Percentiles rank a stretch among this genome's conserved stretches.
Conservation (phyloP, 495 filamentous ascomycete species). For the Xylona heveae region DNA sequence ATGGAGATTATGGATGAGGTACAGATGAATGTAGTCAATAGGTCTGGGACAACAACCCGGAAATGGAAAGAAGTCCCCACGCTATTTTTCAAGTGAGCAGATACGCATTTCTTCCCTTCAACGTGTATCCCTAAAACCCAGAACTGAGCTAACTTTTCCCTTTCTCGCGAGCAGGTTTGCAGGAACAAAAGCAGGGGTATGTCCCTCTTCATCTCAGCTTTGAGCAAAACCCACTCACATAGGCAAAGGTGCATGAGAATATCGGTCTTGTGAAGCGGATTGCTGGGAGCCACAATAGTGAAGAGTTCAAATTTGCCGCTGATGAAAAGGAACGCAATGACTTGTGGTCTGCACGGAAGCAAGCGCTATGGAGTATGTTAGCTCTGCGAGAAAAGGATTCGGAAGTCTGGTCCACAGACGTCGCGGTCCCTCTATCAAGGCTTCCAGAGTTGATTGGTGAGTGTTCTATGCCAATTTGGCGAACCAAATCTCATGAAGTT, state of each 20-base stretch:
- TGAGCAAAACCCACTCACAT: conserved; percentile 3
- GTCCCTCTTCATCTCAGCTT: conserved; percentile 5
- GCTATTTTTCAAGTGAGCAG: conserved; percentile 49
- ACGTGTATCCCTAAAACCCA: too few relatives aligned
- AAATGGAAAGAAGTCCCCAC: conserved; percentile 60
- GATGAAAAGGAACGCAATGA: conserved; percentile 43
- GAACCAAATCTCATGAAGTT: conserved; percentile 2
- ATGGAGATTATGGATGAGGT: conserved; percentile 77
- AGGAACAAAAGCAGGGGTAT: conserved; percentile 45
- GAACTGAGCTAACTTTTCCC: too few relatives aligned
- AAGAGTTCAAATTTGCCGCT: conserved; percentile 54
- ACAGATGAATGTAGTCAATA: conserved; percentile 60
- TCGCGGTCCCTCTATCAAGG: conserved; percentile 70
- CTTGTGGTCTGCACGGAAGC: conserved; percentile 59
- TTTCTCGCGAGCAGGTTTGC: conserved; percentile 28
- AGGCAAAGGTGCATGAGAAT: conserved; percentile 28
- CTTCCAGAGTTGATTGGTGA: conserved; percentile 66
- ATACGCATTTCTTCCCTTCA: too few relatives aligned
- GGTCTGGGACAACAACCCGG: conserved; percentile 41
- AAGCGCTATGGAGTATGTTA: conserved; percentile 55
- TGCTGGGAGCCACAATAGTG: conserved; percentile 35
- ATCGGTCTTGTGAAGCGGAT: conserved; percentile 42
- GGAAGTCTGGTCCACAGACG: conserved; percentile 60
- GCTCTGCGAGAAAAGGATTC: conserved; percentile 38
- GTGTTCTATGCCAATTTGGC: conserved; percentile 2